These are phyloP conservation scores for Arthrobotrys entomopaga DNA, from an alignment of 2,329 filamentous ascomycete genomes.

Conservation along the genomic window DNA sequence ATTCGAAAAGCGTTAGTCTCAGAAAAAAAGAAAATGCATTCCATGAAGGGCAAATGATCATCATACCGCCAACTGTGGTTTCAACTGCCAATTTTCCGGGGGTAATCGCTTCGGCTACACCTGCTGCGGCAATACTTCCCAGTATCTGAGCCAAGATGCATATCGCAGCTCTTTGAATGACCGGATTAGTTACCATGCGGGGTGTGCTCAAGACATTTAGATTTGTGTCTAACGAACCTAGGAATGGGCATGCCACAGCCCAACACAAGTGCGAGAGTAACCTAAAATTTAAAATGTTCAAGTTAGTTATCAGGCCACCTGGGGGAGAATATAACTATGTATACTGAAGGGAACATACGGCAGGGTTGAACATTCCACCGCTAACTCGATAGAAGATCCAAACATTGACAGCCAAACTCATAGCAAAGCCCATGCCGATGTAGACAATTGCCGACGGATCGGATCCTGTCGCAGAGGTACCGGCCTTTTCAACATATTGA, in stretches of 20 bases:
- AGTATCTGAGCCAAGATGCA: constrained; percentile 65
- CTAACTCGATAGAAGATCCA: constrained; percentile 70
- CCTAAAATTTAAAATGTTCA: constrained; percentile 27
- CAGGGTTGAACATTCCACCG: constrained; percentile 62
- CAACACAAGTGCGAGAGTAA: constrained; percentile 43
- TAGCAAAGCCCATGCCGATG: constrained; percentile 67
- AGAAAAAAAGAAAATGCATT: not conserved
- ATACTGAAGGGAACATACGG: constrained; percentile 60
- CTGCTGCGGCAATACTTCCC: constrained; percentile 70
- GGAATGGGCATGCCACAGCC: constrained; percentile 40
- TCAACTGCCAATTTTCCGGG: constrained; percentile 69
- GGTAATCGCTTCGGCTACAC: constrained; percentile 69
- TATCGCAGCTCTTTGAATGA: constrained; percentile 31
- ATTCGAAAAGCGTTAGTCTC: constrained; percentile 8
- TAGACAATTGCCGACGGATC: constrained; percentile 63
- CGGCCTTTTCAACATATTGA: constrained; percentile 26
- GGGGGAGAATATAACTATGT: too few species aligned
- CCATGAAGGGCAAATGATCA: constrained; percentile 5
- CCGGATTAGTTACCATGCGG: constrained; percentile 18
- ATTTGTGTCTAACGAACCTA: constrained; percentile 22
- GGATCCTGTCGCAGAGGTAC: constrained; percentile 14
- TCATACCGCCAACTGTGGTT: constrained; percentile 67
- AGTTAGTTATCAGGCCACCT: too few species aligned
- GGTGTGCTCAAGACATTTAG: constrained; percentile 13
- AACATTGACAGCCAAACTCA: constrained; percentile 67